These are phyloP conservation scores for Alternaria triticina DNA, from an alignment of 2,329 filamentous ascomycete genomes.

Conservation along the genomic window DNA sequence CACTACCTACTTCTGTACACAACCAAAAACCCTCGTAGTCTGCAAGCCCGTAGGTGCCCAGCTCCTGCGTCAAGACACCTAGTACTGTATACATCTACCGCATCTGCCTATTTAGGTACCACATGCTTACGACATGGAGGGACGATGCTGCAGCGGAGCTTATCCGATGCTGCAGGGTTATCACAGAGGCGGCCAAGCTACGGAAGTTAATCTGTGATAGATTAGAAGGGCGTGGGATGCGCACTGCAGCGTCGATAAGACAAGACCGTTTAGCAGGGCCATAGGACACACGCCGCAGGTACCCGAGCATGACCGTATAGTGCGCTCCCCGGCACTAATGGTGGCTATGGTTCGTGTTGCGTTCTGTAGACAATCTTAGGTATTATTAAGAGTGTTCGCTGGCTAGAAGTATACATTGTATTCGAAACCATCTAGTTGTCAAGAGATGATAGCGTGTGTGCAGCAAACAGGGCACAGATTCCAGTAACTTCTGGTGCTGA, in stretches of 20 bases:
- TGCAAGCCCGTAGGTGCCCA: neutral
- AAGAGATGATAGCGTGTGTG: neutral
- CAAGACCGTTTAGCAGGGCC: neutral
- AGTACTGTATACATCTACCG: neutral
- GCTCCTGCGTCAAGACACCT: neutral
- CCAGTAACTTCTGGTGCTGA: neutral
- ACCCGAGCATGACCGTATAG: neutral
- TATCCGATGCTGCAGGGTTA: neutral
- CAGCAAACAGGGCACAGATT: neutral
- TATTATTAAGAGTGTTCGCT: fast-evolving
- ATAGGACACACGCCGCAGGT: slow-evolving; percentile 1
- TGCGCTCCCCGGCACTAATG: neutral
- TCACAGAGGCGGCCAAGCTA: neutral
- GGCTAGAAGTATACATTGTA: neutral
- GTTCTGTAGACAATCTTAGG: neutral
- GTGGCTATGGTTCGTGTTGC: neutral
- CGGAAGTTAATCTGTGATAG: slow-evolving; percentile 9
- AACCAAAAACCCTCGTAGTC: neutral
- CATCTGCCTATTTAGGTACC: neutral
- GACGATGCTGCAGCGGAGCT: neutral
- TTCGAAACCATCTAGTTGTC: neutral
- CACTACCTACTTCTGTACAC: neutral
- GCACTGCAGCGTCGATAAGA: slow-evolving; percentile 2
- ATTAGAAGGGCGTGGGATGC: slow-evolving; percentile 8
- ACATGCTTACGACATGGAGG: neutral